phyloP scores from a whole-genome alignment of 1,284 basidiomycete species.

The Tilletia horrida region DNA sequence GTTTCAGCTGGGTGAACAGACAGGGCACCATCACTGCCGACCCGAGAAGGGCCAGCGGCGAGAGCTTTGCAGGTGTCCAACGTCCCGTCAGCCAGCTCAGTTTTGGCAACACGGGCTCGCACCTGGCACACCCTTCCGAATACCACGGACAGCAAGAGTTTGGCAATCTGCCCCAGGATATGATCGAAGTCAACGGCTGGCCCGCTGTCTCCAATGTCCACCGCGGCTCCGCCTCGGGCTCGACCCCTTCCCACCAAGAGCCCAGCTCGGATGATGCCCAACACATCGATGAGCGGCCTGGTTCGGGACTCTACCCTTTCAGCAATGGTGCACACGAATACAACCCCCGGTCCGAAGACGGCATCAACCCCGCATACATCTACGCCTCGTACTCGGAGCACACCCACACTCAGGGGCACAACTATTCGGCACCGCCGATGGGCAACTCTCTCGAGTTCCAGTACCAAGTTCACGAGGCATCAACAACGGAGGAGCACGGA shows the following conservation, averaged over 20 bases:
- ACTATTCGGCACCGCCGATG: not conserved
- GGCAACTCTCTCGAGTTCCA: not conserved
- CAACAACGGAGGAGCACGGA: not conserved
- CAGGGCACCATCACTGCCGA: not conserved
- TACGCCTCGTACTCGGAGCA: not conserved
- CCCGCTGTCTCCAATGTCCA: not conserved
- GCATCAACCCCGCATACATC: not conserved
- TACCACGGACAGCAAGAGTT: not conserved
- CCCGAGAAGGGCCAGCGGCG: constrained; percentile 2
- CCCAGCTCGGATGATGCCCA: constrained; percentile 8
- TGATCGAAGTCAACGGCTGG: constrained; percentile 4
- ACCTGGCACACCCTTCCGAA: not conserved
- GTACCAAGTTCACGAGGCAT: too few relatives aligned
- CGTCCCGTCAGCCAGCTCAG: constrained; percentile 1
- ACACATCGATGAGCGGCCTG: constrained; percentile 1
- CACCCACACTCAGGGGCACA: not conserved
- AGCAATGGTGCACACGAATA: constrained; percentile 11
- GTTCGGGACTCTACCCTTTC: constrained; percentile 5
- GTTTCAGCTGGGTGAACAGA: constrained; percentile 12
- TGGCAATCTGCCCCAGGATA: not conserved
- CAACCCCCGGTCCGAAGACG: not conserved
- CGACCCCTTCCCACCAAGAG: not conserved
- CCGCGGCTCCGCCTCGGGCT: too few relatives aligned
- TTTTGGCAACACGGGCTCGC: not conserved
- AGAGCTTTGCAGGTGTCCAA: constrained; percentile 5